Conservation (phyloP, 2,329 filamentous ascomycete species). For the Pyrenophora graminea region DNA sequence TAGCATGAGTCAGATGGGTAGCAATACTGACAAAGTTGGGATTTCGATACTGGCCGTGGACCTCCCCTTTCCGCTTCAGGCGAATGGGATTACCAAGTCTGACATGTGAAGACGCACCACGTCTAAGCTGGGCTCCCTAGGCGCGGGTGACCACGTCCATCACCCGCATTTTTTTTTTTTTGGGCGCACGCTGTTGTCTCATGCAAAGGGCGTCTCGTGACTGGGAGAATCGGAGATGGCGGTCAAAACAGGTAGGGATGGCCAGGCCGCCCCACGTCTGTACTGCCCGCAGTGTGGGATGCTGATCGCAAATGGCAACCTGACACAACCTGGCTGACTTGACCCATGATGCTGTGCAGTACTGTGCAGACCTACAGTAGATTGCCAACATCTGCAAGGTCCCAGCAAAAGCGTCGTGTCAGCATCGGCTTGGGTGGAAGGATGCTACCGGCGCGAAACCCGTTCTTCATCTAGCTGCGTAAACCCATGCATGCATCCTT, state of each 20-base stretch:
- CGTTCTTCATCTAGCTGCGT: constrained; percentile 20
- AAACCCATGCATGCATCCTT: neutral
- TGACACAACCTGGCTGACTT: too few species aligned
- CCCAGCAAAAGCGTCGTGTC: constrained; percentile 5
- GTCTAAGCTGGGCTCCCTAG: neutral
- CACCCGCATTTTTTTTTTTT: constrained; percentile 5
- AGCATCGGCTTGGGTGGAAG: constrained; percentile 1
- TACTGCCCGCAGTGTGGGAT: constrained; percentile 8
- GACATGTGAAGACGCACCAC: constrained; percentile 13
- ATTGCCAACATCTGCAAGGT: constrained; percentile 16
- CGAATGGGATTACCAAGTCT: neutral
- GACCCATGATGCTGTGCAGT: too few species aligned
- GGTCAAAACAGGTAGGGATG: constrained; percentile 8
- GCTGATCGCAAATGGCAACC: too few species aligned
- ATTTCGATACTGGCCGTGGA: neutral
- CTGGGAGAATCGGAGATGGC: constrained; percentile 8
- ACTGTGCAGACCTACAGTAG: constrained; percentile 6
- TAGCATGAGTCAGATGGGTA: neutral
- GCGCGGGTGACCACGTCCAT: constrained; percentile 3
- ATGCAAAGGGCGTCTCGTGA: constrained; percentile 25
- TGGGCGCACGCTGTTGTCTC: constrained; percentile 2
- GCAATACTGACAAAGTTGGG: neutral
- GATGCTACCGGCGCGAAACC: constrained; percentile 6
- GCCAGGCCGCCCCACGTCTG: constrained; percentile 17
- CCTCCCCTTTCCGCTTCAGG: neutral